These are phyloP conservation scores for Vachellia collinsii DNA, from an alignment of 306 rosid species.

Conservation along the genomic window DNA sequence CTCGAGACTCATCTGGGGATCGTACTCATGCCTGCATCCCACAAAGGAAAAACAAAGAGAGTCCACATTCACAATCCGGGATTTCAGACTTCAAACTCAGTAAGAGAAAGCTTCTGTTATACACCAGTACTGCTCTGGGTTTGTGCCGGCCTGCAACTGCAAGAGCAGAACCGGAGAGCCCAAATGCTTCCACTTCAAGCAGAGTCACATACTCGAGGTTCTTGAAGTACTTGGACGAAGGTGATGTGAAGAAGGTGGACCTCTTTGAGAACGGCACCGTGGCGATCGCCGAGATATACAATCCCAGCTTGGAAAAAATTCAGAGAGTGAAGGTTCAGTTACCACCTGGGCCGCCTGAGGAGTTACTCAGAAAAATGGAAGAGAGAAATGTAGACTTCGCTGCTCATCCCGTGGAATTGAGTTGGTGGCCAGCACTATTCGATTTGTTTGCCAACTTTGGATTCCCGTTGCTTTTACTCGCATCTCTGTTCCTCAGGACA, in stretches of 20 bases:
- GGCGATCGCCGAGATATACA: slow-evolving; percentile 72
- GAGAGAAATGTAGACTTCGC: slow-evolving; percentile 70
- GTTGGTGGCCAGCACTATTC: slow-evolving; percentile 48
- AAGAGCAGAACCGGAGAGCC: slow-evolving; percentile 67
- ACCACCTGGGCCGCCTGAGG: slow-evolving; percentile 71
- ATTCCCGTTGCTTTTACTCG: slow-evolving; percentile 68
- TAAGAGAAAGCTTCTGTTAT: slow-evolving; percentile 51
- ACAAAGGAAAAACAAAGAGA: slow-evolving; percentile 42
- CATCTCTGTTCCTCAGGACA: slow-evolving; percentile 50
- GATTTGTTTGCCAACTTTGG: slow-evolving; percentile 69
- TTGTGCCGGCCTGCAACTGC: slow-evolving; percentile 55
- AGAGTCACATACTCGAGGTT: slow-evolving; percentile 74
- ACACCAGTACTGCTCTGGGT: slow-evolving; percentile 38
- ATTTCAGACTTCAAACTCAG: slow-evolving; percentile 37
- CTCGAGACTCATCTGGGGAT: slow-evolving; percentile 51
- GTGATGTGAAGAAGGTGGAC: slow-evolving; percentile 70
- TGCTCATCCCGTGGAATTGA: slow-evolving; percentile 59
- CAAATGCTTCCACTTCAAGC: slow-evolving; percentile 55
- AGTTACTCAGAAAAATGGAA: slow-evolving; percentile 60
- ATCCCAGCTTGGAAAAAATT: slow-evolving; percentile 58
- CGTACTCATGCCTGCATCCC: slow-evolving; percentile 10
- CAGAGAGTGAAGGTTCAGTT: slow-evolving; percentile 75
- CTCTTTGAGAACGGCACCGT: slow-evolving; percentile 71
- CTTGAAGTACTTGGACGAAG: slow-evolving; percentile 69
- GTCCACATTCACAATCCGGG: slow-evolving; percentile 39